phyloP scores from a whole-genome alignment of 805 yeast genomes.

The Candida sphagnicola region DNA sequence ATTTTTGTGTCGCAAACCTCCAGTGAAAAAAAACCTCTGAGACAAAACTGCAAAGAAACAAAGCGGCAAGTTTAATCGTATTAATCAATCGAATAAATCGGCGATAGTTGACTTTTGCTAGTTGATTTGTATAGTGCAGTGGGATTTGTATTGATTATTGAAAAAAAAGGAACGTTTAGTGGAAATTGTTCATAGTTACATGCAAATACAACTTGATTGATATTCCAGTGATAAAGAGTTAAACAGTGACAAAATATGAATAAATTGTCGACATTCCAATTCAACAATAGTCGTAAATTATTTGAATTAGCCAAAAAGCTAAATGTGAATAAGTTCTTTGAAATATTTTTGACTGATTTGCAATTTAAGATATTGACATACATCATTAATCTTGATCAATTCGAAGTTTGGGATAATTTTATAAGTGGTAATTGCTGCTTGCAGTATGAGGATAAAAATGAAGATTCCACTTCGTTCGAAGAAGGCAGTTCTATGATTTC shows the following conservation, averaged over 20 bases:
- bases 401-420: conserved; percentile 32
- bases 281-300: conserved; percentile 26
- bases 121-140: not conserved
- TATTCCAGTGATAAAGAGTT: not conserved
- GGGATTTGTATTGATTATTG: not conserved
- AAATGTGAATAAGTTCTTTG: conserved; percentile 28
- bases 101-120: not conserved
- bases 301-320: conserved; percentile 34
- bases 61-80: not conserved
- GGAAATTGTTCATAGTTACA: not conserved
- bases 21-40: not conserved
- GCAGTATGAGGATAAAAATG: conserved; percentile 25
- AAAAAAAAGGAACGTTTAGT: not conserved
- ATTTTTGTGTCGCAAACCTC: not conserved
- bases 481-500: conserved; percentile 35
- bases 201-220: not conserved
- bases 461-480: conserved; percentile 36
- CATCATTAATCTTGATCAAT: conserved; percentile 25
- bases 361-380: conserved; percentile 30
- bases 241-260: conserved; percentile 22
- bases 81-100: not conserved
- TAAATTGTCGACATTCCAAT: conserved; percentile 33
- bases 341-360: conserved; percentile 28
- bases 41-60: no score
- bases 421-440: conserved; percentile 34